Conservation (phyloP, 2,329 filamentous ascomycete genomes). For the Sclerotinia trifoliorum region DNA sequence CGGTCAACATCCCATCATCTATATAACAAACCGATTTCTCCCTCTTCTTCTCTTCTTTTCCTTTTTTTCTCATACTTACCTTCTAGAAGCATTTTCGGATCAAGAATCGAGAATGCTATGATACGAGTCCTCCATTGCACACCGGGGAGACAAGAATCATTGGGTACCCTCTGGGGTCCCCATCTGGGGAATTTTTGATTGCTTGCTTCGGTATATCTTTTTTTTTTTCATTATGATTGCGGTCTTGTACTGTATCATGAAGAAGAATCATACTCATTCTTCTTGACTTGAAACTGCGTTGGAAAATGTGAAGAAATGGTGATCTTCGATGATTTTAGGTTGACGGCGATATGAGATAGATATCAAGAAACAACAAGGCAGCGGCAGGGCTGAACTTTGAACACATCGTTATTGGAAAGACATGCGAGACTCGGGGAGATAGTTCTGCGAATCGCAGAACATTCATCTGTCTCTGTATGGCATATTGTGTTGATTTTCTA, state of each 20-base stretch:
- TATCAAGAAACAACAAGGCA: neutral
- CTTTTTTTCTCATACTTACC: conserved; percentile 43
- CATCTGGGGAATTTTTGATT: conserved; percentile 42
- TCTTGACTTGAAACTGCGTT: neutral
- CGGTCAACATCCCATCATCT: no score
- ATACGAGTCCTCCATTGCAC: conserved; percentile 56
- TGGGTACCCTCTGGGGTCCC: conserved; percentile 40
- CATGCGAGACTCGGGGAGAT: neutral
- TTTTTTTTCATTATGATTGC: conserved; percentile 47
- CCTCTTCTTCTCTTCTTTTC: conserved; percentile 20
- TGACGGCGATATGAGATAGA: neutral
- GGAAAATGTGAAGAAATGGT: no score
- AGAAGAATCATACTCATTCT: conserved; percentile 36
- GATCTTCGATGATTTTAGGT: neutral
- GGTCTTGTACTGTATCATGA: conserved; percentile 40
- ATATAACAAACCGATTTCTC: neutral
- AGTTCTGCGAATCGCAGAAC: neutral
- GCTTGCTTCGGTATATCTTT: conserved; percentile 25
- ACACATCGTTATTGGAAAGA: neutral
- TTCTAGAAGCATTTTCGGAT: conserved; percentile 37
- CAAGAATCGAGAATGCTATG: conserved; percentile 36
- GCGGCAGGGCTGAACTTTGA: neutral
- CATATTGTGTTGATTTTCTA: neutral
- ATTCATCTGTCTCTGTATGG: neutral
- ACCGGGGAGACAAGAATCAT: conserved; percentile 50